A percentile compares a stretch with the other conserved stretches of the same genome.
Evolutionary conservation across 2,329 filamentous ascomycete genomes (phyloP).

Genomic region (Scedosporium minutisporum): DNA sequence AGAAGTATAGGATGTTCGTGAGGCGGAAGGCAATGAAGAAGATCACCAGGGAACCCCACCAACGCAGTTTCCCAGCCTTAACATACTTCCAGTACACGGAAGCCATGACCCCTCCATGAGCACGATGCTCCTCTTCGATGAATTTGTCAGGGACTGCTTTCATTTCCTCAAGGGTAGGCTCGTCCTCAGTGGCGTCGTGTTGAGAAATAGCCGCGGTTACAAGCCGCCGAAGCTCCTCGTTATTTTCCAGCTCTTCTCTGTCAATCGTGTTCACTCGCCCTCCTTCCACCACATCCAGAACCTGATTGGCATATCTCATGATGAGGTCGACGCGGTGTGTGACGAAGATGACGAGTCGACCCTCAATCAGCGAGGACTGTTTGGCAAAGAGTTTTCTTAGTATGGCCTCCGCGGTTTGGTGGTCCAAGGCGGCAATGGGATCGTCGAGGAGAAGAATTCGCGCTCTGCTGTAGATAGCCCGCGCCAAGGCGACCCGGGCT

Average conservation of each 20-base stretch:
- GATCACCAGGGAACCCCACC: slow-evolving; percentile 59
- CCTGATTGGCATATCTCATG: slow-evolving; percentile 60
- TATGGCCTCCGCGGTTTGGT: slow-evolving; percentile 50
- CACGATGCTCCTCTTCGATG: slow-evolving; percentile 67
- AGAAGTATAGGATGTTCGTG: slow-evolving; percentile 57
- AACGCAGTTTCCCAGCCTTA: slow-evolving; percentile 64
- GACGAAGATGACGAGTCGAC: slow-evolving; percentile 66
- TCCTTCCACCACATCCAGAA: slow-evolving; percentile 60
- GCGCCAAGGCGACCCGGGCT: slow-evolving; percentile 51
- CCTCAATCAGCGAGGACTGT: slow-evolving; percentile 37
- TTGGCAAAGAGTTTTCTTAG: slow-evolving; percentile 46
- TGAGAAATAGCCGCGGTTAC: slow-evolving; percentile 18
- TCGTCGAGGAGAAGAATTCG: slow-evolving; percentile 52
- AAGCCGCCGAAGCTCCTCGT: slow-evolving; percentile 25
- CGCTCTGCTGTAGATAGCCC: slow-evolving; percentile 50
- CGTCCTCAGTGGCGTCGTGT: slow-evolving; percentile 4
- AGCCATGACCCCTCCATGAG: slow-evolving; percentile 64
- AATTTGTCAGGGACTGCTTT: slow-evolving; percentile 59
- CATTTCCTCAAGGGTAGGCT: not conserved
- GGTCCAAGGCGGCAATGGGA: slow-evolving; percentile 53
- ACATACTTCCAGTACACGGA: slow-evolving; percentile 79
- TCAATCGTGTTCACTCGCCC: slow-evolving; percentile 44
- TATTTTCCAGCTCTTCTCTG: slow-evolving; percentile 28
- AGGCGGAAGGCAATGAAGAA: slow-evolving; percentile 55
- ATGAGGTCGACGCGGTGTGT: slow-evolving; percentile 75